phyloP scores from a whole-genome alignment of 371 early-diverging fungal genomes.

The Rhizopus delemar region DNA sequence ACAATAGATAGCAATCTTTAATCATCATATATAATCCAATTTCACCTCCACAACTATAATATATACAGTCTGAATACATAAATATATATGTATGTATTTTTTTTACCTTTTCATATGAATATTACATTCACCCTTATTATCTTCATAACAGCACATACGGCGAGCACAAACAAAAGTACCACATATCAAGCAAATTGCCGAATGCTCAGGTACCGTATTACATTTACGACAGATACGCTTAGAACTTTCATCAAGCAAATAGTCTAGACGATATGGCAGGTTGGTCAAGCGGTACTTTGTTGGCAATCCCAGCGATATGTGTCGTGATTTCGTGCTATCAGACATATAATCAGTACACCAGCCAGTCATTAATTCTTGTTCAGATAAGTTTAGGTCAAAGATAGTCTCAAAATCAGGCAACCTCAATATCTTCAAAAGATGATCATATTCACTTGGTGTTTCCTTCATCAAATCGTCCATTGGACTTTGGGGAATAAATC shows the following conservation, averaged over 20 bases:
- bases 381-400: slow-evolving; percentile 26
- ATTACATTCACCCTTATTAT: slow-evolving; percentile 88
- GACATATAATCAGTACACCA: slow-evolving; percentile 42
- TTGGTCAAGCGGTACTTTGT: slow-evolving; percentile 66
- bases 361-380: slow-evolving; percentile 24
- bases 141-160: slow-evolving; percentile 87
- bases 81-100: not conserved
- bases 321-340: not conserved
- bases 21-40: slow-evolving; percentile 86
- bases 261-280: slow-evolving; percentile 82
- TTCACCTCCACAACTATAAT: slow-evolving; percentile 80
- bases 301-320: slow-evolving; percentile 55
- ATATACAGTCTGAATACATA: not conserved
- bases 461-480: slow-evolving; percentile 19
- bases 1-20: slow-evolving; percentile 78
- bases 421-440: slow-evolving; percentile 30
- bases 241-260: slow-evolving; percentile 80
- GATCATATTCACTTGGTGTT: slow-evolving; percentile 35
- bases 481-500: slow-evolving; percentile 38
- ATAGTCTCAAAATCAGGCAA: slow-evolving; percentile 33
- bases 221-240: slow-evolving; percentile 81
- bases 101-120: slow-evolving; percentile 74
- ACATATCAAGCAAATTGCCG: slow-evolving; percentile 92
- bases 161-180: slow-evolving; percentile 91
- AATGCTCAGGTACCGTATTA: slow-evolving; percentile 79